Conservation (phyloP, 257 asterid genomes). For the Plantago elongata region DNA sequence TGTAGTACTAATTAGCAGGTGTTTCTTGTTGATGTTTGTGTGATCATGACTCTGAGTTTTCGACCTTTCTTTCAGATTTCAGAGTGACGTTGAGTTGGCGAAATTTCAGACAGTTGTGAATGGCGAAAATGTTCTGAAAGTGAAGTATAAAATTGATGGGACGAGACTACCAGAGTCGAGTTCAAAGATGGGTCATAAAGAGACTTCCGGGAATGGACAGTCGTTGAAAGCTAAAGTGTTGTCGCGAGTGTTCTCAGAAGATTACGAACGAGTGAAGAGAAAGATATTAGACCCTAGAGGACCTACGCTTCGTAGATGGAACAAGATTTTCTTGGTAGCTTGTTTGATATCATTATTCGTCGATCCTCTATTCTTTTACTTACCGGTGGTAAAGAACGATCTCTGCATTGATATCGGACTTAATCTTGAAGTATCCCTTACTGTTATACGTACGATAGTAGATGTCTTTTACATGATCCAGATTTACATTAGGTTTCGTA, state of each 20-base stretch:
- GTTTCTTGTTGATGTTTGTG: neutral
- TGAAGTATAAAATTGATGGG: constrained; percentile 56
- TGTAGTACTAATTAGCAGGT: too few relatives aligned
- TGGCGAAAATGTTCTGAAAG: constrained; percentile 50
- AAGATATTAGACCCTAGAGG: constrained; percentile 89
- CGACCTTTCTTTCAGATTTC: constrained; percentile 45
- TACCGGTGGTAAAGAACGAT: constrained; percentile 49
- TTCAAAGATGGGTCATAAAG: constrained; percentile 21
- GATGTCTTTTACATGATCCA: constrained; percentile 73
- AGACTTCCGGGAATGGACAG: constrained; percentile 24
- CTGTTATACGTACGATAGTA: constrained; percentile 62
- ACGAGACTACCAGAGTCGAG: constrained; percentile 31
- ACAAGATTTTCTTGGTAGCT: constrained; percentile 79
- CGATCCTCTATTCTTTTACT: constrained; percentile 88
- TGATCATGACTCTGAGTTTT: neutral
- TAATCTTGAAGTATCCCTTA: constrained; percentile 57
- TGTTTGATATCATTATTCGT: constrained; percentile 80
- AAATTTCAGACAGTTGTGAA: constrained; percentile 27
- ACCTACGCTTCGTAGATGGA: constrained; percentile 74
- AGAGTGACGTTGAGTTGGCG: constrained; percentile 48
- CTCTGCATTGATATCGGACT: constrained; percentile 69
- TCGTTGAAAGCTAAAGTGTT: constrained; percentile 71
- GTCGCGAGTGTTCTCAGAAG: constrained; percentile 91
- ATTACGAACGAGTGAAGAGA: constrained; percentile 65
- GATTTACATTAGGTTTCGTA: constrained; percentile 62